Conservation (phyloP, 257 asterid genomes). For the Parsonsia alboflavescens region DNA sequence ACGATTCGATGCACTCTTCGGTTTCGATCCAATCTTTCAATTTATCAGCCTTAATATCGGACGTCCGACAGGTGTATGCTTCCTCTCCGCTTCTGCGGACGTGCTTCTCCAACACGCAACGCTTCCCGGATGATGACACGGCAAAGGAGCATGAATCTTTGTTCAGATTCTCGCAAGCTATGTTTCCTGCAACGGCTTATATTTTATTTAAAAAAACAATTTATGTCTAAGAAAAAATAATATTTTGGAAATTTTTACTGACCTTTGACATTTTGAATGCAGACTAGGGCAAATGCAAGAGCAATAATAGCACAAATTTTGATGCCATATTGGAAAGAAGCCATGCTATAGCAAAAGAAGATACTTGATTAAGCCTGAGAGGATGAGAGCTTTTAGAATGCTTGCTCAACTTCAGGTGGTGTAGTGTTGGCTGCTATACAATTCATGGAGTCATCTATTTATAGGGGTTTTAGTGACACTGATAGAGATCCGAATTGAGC, state of each 20-base stretch:
- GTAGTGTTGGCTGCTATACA: neutral
- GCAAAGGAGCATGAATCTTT: conserved; percentile 56
- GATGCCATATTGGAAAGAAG: conserved; percentile 18
- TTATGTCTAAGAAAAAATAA: no score
- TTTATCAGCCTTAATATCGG: conserved; percentile 54
- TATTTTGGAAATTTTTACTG: no score
- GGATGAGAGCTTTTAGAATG: neutral
- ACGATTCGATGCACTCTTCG: conserved; percentile 49
- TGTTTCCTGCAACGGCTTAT: conserved; percentile 32
- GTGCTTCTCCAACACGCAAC: conserved; percentile 71
- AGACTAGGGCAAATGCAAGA: conserved; percentile 29
- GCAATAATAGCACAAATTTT: conserved; percentile 18
- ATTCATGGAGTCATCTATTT: neutral
- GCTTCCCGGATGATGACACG: conserved; percentile 48
- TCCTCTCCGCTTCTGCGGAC: conserved; percentile 43
- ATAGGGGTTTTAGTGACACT: neutral
- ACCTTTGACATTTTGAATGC: conserved; percentile 31
- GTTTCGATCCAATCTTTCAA: conserved; percentile 53
- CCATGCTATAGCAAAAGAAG: conserved; percentile 28
- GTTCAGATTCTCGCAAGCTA: conserved; percentile 49
- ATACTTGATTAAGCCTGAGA: neutral
- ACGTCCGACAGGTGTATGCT: conserved; percentile 43
- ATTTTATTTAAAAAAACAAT: no score
- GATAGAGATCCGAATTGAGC: neutral
- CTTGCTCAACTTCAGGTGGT: no score